Conservation (phyloP, 2,329 filamentous ascomycete species). For the Aphanoascus verrucosus region DNA sequence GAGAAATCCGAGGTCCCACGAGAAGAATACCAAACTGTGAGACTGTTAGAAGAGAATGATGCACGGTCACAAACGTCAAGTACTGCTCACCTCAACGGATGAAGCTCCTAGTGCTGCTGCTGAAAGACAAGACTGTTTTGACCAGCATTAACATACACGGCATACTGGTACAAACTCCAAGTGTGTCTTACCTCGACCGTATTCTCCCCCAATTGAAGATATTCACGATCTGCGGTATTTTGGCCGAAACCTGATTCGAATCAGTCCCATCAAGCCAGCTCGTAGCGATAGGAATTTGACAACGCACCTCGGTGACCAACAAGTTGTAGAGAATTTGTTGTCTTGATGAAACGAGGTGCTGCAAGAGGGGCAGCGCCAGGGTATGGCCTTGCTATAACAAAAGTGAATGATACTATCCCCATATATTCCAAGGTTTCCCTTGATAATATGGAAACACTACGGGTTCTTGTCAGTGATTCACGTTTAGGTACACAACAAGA, state of each 20-base stretch:
- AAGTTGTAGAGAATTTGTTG: constrained; percentile 14
- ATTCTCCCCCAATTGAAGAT: constrained; percentile 33
- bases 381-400: constrained; percentile 23
- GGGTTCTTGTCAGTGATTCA: constrained; percentile 27
- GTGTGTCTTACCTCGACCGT: constrained; percentile 23
- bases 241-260: constrained; percentile 19
- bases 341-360: neutral
- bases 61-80: neutral
- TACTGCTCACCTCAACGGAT: constrained; percentile 25
- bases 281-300: neutral
- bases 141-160: neutral
- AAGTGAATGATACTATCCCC: constrained; percentile 29
- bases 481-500: constrained; percentile 21
- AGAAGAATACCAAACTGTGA: constrained; percentile 18
- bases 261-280: neutral
- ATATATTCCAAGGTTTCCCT: constrained; percentile 22
- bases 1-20: neutral
- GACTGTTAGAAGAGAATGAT: neutral
- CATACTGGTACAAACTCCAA: neutral
- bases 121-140: constrained; percentile 26
- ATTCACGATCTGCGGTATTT: constrained; percentile 21
- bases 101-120: constrained; percentile 28
- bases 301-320: constrained; percentile 29
- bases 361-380: neutral
- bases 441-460: constrained; percentile 26